Percentiles rank a stretch among this genome's conserved stretches.
These are phyloP conservation scores for Gaertneriomyces sp. DNA, from an alignment of 192 early-diverging fungal species.

Conservation along the genomic window DNA sequence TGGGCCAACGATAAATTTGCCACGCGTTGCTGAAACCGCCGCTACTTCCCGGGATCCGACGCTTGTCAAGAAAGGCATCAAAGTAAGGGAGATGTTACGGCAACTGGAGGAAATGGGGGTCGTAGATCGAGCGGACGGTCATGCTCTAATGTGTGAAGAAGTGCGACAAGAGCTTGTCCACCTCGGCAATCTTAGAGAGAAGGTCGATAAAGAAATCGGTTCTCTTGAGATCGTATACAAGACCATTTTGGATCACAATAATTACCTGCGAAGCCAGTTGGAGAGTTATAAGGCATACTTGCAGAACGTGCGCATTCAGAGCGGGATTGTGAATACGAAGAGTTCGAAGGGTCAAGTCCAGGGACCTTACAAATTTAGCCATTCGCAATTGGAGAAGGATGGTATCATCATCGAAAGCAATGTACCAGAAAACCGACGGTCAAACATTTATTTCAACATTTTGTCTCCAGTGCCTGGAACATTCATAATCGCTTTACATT, in stretches of 20 bases:
- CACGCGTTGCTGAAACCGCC: slow-evolving; percentile 75
- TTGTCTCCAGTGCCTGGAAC: slow-evolving; percentile 82
- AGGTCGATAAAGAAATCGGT: slow-evolving; percentile 74
- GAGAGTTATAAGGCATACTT: slow-evolving; percentile 94
- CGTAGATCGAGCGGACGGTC: slow-evolving; percentile 62
- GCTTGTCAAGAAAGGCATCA: slow-evolving; percentile 90
- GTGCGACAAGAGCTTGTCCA: slow-evolving; percentile 84
- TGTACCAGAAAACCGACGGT: slow-evolving; percentile 81
- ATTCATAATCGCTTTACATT: slow-evolving; percentile 85
- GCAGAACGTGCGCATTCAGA: slow-evolving; percentile 87
- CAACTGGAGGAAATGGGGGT: slow-evolving; percentile 78
- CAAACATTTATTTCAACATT: slow-evolving; percentile 88
- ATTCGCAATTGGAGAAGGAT: slow-evolving; percentile 80
- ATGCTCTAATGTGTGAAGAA: slow-evolving; percentile 82
- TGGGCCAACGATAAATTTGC: slow-evolving; percentile 54
- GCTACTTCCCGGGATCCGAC: slow-evolving; percentile 82
- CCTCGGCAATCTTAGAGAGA: slow-evolving; percentile 86
- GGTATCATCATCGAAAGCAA: slow-evolving; percentile 89
- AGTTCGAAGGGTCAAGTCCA: slow-evolving; percentile 41
- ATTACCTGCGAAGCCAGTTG: slow-evolving; percentile 81
- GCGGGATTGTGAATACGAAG: slow-evolving; percentile 36
- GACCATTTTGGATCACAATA: slow-evolving; percentile 92
- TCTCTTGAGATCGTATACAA: slow-evolving; percentile 82
- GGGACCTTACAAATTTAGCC: slow-evolving; percentile 80
- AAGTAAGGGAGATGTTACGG: slow-evolving; percentile 88